Conservation (phyloP, 1,284 basidiomycete species). For the Microbotryum saponariae region DNA sequence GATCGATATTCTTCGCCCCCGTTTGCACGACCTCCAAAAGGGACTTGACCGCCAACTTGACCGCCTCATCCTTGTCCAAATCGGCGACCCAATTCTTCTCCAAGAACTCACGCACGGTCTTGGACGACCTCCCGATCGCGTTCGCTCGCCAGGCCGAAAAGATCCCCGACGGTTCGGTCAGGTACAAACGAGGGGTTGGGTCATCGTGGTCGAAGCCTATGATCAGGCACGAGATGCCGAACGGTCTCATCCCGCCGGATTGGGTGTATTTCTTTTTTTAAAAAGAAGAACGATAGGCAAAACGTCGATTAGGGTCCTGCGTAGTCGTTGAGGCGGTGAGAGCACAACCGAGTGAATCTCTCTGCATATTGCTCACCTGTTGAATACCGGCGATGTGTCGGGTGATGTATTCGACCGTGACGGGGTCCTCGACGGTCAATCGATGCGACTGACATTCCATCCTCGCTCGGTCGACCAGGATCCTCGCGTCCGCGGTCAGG, state of each 20-base stretch:
- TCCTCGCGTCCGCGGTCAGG: constrained; percentile 92
- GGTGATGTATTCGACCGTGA: constrained; percentile 97
- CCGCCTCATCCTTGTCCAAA: constrained; percentile 74
- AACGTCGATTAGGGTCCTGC: too few species aligned
- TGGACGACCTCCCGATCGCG: constrained; percentile 93
- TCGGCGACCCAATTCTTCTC: constrained; percentile 98
- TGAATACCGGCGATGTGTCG: constrained; percentile 96
- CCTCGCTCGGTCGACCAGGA: constrained; percentile 95
- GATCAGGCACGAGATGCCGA: constrained; percentile 94
- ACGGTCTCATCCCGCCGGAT: constrained; percentile 96
- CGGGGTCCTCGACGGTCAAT: constrained; percentile 94
- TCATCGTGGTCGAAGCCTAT: constrained; percentile 96
- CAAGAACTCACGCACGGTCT: constrained; percentile 96
- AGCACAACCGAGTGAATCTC: too few species aligned
- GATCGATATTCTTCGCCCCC: constrained; percentile 98
- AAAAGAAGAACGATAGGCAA: too few species aligned
- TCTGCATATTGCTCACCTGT: constrained; percentile 55
- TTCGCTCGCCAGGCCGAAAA: constrained; percentile 98
- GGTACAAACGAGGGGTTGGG: constrained; percentile 77
- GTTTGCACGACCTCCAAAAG: constrained; percentile 97
- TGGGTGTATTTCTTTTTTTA: constrained; percentile 70
- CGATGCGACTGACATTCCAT: constrained; percentile 97
- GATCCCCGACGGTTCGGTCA: constrained; percentile 96
- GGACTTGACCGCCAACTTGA: constrained; percentile 93
- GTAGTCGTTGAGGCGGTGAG: constrained; percentile 37